Evolutionary conservation across 345 rosid species (phyloP).

Genomic region (Rhodomyrtus tomentosa): DNA sequence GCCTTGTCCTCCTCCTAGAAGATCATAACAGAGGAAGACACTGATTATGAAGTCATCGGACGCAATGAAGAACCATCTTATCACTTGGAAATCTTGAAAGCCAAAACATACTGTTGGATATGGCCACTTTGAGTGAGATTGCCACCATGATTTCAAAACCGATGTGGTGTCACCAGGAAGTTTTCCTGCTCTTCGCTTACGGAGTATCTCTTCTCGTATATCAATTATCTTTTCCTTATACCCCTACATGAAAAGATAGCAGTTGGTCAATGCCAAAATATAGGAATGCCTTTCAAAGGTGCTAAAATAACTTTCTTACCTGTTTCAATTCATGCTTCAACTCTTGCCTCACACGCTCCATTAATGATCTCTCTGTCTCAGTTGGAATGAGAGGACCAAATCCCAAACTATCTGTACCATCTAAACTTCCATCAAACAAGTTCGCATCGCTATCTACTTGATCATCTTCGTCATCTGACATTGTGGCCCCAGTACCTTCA

Average conservation of each 20-base stretch:
- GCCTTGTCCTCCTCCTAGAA: slow-evolving; percentile 96
- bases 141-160: slow-evolving; percentile 96
- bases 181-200: slow-evolving; percentile 96
- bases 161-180: slow-evolving; percentile 97
- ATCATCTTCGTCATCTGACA: slow-evolving; percentile 97
- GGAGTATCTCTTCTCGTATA: slow-evolving; percentile 88
- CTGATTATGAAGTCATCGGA: not conserved
- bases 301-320: slow-evolving; percentile 22
- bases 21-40: not conserved
- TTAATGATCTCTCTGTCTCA: slow-evolving; percentile 87
- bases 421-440: slow-evolving; percentile 72
- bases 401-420: slow-evolving; percentile 62
- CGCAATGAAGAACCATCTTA: slow-evolving; percentile 4
- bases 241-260: slow-evolving; percentile 33
- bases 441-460: slow-evolving; percentile 80
- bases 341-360: slow-evolving; percentile 97
- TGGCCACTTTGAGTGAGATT: slow-evolving; percentile 93
- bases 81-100: not conserved
- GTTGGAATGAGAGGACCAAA: slow-evolving; percentile 97
- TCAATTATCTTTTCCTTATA: slow-evolving; percentile 91
- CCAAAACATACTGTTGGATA: slow-evolving; percentile 63
- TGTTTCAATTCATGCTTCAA: slow-evolving; percentile 90
- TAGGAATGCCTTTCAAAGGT: not conserved
- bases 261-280: not conserved
- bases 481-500: slow-evolving; percentile 93